Conservation (phyloP, 129 eudicot genomes). For the Cynara cardunculus region DNA sequence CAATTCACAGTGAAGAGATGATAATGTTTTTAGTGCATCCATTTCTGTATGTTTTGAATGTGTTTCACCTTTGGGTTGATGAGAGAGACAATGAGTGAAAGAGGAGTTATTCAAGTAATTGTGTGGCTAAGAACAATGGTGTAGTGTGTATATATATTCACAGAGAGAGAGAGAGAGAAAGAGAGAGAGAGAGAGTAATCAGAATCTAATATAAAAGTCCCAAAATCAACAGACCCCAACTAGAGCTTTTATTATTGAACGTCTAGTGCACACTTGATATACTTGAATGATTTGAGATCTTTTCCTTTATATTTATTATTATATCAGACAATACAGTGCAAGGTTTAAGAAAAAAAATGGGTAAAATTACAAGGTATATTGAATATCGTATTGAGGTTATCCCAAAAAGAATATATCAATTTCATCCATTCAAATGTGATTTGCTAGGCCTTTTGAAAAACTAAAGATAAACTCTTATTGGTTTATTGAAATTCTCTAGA, state of each 20-base stretch:
- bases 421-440: no score
- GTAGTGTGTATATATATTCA: background rate
- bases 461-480: no score
- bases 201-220: background rate
- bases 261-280: background rate
- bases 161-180: background rate
- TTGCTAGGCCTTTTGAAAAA: no score
- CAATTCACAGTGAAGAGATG: slow-evolving; percentile 11
- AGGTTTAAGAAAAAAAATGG: background rate
- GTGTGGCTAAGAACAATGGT: background rate
- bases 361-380: no score
- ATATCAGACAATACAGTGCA: background rate
- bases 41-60: background rate
- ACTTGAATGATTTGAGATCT: background rate
- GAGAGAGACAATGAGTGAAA: background rate
- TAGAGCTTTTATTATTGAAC: background rate
- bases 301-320: background rate
- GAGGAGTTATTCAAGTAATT: background rate
- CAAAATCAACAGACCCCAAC: background rate
- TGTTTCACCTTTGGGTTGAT: background rate
- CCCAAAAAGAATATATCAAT: no score
- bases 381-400: no score
- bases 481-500: no score
- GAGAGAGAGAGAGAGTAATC: background rate
- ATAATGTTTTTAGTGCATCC: slow-evolving; percentile 4